phyloP scores from a whole-genome alignment of 2,329 filamentous ascomycete species.

The Teratosphaeria nubilosa region DNA sequence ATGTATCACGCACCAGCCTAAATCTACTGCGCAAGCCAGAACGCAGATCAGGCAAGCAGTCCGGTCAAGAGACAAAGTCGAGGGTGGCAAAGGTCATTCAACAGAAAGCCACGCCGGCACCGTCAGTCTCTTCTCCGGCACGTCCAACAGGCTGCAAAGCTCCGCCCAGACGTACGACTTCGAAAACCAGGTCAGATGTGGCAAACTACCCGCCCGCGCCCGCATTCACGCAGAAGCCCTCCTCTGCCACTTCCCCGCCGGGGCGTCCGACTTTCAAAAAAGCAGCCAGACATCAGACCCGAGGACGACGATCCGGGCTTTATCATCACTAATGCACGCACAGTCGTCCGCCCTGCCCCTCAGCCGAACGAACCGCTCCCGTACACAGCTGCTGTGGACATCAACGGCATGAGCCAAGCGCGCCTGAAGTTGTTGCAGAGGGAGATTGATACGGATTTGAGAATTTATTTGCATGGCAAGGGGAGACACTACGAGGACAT shows the following conservation, averaged over 20 bases:
- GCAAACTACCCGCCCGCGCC: neutral
- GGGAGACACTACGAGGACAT: neutral
- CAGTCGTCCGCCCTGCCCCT: neutral
- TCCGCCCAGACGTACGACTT: neutral
- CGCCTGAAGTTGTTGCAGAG: neutral
- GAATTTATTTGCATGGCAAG: neutral
- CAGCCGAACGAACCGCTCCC: neutral
- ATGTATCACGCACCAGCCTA: no score
- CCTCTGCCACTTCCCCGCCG: no score
- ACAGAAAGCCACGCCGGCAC: neutral
- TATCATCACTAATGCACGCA: neutral
- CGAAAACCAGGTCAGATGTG: neutral
- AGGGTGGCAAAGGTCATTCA: neutral
- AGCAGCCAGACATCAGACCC: neutral
- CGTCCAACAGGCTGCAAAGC: neutral
- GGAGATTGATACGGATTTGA: neutral
- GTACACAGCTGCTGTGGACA: neutral
- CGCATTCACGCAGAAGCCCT: no score
- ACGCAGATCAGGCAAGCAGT: neutral
- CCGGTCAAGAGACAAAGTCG: no score
- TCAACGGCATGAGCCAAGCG: neutral
- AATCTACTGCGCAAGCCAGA: neutral
- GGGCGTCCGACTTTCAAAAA: no score
- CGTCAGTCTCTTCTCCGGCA: neutral
- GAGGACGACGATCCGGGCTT: neutral